Conservation (phyloP, 495 filamentous ascomycete genomes). For the Aspergillus funiculosus region DNA sequence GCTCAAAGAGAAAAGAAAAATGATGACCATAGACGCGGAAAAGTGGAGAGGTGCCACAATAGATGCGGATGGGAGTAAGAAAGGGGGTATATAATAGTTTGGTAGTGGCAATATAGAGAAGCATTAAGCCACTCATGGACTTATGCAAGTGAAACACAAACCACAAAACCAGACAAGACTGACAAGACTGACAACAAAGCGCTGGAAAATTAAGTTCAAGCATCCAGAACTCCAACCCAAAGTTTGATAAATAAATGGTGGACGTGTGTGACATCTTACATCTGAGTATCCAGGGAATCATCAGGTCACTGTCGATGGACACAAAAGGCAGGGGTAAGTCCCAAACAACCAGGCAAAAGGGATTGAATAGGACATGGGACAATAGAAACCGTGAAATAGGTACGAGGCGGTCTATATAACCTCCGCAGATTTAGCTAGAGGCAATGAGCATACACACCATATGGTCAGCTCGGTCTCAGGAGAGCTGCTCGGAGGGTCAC, state of each 20-base stretch:
- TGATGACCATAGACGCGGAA: neutral
- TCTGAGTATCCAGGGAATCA: constrained; percentile 3
- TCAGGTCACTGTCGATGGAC: neutral
- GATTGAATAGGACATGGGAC: neutral
- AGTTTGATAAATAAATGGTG: constrained; percentile 6
- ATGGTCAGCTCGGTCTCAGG: too few relatives aligned
- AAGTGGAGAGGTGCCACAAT: neutral
- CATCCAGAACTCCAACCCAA: constrained; percentile 18
- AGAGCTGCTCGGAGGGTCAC: neutral
- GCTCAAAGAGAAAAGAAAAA: constrained; percentile 2
- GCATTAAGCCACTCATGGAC: constrained; percentile 12
- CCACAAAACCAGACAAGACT: constrained; percentile 9
- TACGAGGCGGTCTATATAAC: neutral
- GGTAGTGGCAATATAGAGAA: constrained; percentile 12
- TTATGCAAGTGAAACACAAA: constrained; percentile 4
- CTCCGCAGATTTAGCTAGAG: neutral
- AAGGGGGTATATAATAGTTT: constrained; percentile 13
- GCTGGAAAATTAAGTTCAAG: constrained; percentile 19
- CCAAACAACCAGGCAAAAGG: constrained; percentile 4
- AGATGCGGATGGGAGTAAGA: neutral
- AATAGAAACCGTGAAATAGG: neutral
- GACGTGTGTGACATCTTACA: constrained; percentile 15
- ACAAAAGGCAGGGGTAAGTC: constrained; percentile 1
- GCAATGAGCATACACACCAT: too few relatives aligned
- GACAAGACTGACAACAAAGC: constrained; percentile 18